phyloP scores from a whole-genome alignment of 2,329 filamentous ascomycete species.

The Beauveria pseudobassiana region DNA sequence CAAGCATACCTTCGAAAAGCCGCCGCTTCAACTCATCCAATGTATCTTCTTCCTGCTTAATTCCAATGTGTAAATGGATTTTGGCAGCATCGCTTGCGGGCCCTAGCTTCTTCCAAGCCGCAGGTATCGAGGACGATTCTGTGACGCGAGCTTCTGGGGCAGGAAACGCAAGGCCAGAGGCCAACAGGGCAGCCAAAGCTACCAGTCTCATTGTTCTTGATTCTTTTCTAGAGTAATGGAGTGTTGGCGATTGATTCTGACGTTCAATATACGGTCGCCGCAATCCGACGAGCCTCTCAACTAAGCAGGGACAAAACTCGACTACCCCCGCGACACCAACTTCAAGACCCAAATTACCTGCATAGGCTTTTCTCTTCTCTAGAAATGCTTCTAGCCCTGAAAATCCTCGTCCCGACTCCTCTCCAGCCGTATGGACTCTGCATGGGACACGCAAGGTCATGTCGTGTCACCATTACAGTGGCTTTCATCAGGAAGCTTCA shows the following conservation, averaged over 20 bases:
- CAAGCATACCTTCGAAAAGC: neutral
- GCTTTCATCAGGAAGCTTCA: neutral
- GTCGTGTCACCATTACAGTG: neutral
- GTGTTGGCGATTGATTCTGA: neutral
- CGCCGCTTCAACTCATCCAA: neutral
- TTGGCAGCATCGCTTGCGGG: neutral
- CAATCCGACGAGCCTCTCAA: neutral
- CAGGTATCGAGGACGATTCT: neutral
- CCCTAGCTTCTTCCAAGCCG: neutral
- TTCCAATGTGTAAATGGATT: conserved; percentile 2
- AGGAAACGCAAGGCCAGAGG: neutral
- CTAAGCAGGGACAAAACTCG: too few species aligned
- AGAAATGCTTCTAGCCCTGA: too few species aligned
- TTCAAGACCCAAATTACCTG: too few species aligned
- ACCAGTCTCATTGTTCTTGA: neutral
- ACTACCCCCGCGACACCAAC: too few species aligned
- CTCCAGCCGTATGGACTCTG: neutral
- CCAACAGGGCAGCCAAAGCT: neutral
- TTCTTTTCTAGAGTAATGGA: neutral
- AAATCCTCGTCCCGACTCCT: too few species aligned
- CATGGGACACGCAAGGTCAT: neutral
- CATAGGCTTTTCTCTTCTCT: too few species aligned
- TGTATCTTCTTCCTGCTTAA: neutral
- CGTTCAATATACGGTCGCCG: neutral
- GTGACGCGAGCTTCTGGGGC: neutral